Conservation (phyloP, 108 stramenopile genomes). For the Asterionellopsis glacialis region DNA sequence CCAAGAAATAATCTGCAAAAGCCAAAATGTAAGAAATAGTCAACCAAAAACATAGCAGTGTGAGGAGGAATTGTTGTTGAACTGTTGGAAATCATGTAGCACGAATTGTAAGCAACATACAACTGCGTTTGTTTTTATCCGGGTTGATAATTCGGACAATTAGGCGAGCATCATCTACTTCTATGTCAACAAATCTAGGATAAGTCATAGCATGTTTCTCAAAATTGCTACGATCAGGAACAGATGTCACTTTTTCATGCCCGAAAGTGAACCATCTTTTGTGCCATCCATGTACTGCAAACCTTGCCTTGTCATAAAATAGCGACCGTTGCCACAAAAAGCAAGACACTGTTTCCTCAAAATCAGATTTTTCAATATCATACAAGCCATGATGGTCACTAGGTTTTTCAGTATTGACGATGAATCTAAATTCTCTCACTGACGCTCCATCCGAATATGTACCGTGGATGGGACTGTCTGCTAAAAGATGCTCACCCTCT, state of each 20-base stretch:
- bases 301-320: conserved; percentile 60
- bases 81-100: no score
- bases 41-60: neutral
- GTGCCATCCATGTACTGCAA: conserved; percentile 55
- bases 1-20: conserved; percentile 38
- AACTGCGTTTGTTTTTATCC: conserved; percentile 24
- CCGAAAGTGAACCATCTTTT: conserved; percentile 68
- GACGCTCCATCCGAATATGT: conserved; percentile 17
- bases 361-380: conserved; percentile 20
- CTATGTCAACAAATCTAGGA: conserved; percentile 46
- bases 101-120: conserved; percentile 2
- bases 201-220: conserved; percentile 43
- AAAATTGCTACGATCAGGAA: conserved; percentile 41
- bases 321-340: conserved; percentile 62
- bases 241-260: conserved; percentile 37
- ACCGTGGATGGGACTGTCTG: neutral
- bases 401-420: conserved; percentile 19
- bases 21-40: neutral
- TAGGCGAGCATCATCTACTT: conserved; percentile 48
- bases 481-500: neutral
- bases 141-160: conserved; percentile 57
- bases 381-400: conserved; percentile 21
- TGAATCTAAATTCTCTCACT: conserved; percentile 6
- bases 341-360: conserved; percentile 19
- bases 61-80: neutral